Base-by-base conservation (phyloP, 257 asterid species). In the Nicotiana knightiana region DNA sequence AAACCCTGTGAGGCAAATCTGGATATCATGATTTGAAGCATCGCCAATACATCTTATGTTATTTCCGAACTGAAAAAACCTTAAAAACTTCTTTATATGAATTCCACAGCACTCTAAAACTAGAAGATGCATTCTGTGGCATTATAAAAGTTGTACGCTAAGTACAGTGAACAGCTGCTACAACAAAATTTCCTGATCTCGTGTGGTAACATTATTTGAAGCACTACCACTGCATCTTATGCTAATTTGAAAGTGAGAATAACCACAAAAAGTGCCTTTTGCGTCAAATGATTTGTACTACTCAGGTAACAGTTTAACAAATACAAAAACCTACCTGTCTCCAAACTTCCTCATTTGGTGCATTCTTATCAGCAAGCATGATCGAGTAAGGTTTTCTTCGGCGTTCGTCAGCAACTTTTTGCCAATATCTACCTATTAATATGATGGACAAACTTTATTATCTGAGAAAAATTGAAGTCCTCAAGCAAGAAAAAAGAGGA, bases 271-370 rank as follows among this genome's bases (percentile, higher is more conserved):
- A 26, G 24, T 57, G 39, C 13, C 3, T 5, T 15, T 46, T 51
- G 28, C 37, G 15, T 48, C 43, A 24, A 39, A 48, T 58, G 16
- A 9, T 15, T 15, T 51, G 63, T 73, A 73, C 79, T 46, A 24
- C 79, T 73, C 43, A 26, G 79, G 63, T 61, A 51, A 48, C 62
- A 51, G 43, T 73, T 48, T 17, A 33, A 15, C 12, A 30, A 51
- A 75, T 59, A n/a, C n/a, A 82, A 61, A 48, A 77, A 32, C 82
- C 85, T 81, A 96, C 99, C 95, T 87, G 96, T 81, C 67, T 89
- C 99, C 99, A 96, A 81, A 96, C 99, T 82, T 93, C 97, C 88
- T 93, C 97, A 85, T 94, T 94, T 65, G 99, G 99, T 62, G 99
- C 99, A 86, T 96, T 96, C 92, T 96, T 96, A 90, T 96, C 99